phyloP scores from a whole-genome alignment of 768 basidiomycete genomes.

The Tulasnella sp. region DNA sequence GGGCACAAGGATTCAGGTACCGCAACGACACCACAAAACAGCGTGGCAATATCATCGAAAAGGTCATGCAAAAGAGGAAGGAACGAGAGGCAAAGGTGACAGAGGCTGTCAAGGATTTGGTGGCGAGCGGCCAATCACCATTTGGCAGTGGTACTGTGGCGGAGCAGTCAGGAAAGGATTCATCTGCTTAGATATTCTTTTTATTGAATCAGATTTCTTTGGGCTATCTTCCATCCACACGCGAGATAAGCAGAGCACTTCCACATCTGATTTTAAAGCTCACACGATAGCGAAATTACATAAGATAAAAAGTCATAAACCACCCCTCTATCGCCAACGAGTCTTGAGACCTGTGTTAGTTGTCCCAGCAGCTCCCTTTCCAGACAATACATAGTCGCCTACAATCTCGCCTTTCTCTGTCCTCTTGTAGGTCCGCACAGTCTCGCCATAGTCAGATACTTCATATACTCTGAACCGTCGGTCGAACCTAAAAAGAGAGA shows the following conservation, averaged over 20 bases:
- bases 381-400: conserved; percentile 50
- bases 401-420: conserved; percentile 56
- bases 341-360: too few species aligned
- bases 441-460: conserved; percentile 83
- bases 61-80: conserved; percentile 36
- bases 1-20: conserved; percentile 21
- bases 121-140: conserved; percentile 8
- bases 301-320: too few species aligned
- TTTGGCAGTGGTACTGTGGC: conserved; percentile 5
- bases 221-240: too few species aligned
- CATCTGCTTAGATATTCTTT: too few species aligned
- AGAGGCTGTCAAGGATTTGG: conserved; percentile 27
- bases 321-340: too few species aligned
- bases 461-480: conserved; percentile 83
- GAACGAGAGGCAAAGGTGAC: conserved; percentile 32
- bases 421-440: conserved; percentile 75
- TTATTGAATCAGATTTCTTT: too few species aligned
- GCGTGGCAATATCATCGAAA: conserved; percentile 39
- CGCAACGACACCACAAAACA: not conserved
- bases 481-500: conserved; percentile 50
- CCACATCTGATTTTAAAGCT: too few species aligned
- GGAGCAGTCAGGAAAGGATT: too few species aligned
- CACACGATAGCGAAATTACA: too few species aligned
- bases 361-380: conserved; percentile 29
- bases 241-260: too few species aligned